Evolutionary conservation across 495 filamentous ascomycete species (phyloP).

Genomic region (Penicillium ucsense): DNA sequence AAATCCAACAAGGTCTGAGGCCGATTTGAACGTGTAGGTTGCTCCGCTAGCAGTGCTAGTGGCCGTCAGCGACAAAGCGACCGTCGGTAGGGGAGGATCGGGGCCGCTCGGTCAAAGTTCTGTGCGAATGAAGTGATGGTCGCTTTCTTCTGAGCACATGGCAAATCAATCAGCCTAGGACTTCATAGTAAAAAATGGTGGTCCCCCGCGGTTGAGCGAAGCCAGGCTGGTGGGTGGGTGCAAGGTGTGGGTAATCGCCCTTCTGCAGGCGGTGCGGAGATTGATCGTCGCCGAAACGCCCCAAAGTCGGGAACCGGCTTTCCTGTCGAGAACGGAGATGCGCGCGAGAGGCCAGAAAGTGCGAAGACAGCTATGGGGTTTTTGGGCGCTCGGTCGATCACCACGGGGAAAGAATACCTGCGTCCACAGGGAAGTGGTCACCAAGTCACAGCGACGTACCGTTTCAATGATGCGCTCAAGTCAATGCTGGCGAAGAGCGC

Average conservation of each 20-base stretch:
- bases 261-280: constrained; percentile 42
- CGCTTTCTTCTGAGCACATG: too few relatives aligned
- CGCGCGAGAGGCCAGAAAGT: constrained; percentile 12
- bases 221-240: constrained; percentile 15
- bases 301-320: constrained; percentile 22
- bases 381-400: neutral
- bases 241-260: constrained; percentile 14
- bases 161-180: constrained; percentile 14
- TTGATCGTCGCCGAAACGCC: constrained; percentile 33
- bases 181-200: too few relatives aligned
- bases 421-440: constrained; percentile 5
- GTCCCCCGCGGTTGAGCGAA: neutral
- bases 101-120: too few relatives aligned
- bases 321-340: constrained; percentile 11
- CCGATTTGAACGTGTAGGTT: neutral
- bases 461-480: constrained; percentile 36
- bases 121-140: too few relatives aligned
- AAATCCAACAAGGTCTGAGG: neutral
- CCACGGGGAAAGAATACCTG: neutral
- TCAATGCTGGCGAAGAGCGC: constrained; percentile 23
- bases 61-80: too few relatives aligned
- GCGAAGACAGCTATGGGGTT: neutral
- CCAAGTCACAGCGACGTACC: constrained; percentile 27
- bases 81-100: constrained; percentile 4
- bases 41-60: too few relatives aligned